Percentiles rank a stretch among this genome's conserved stretches.
phyloP scores from a whole-genome alignment of 148 eudicot genomes.

The Nyssa sinensis region DNA sequence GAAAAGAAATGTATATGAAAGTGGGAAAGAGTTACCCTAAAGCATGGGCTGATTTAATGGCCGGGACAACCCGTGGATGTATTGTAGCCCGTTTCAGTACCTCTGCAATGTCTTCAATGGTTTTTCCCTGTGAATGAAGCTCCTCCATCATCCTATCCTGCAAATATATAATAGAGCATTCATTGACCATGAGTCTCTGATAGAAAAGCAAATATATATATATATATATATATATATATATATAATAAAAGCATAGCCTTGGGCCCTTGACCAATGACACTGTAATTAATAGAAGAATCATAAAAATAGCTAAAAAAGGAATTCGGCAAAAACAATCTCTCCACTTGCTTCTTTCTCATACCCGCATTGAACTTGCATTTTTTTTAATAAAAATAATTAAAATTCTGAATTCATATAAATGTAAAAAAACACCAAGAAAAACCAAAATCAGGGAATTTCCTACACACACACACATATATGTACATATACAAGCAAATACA shows the following conservation, averaged over 20 bases:
- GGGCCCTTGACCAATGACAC: no score
- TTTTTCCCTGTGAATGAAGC: constrained; percentile 68
- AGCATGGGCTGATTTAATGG: constrained; percentile 73
- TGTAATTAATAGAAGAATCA: no score
- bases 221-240: neutral
- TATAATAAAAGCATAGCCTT: neutral
- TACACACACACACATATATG: neutral
- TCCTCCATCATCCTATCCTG: constrained; percentile 84
- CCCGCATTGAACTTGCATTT: no score
- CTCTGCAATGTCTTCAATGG: constrained; percentile 47
- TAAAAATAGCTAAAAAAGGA: neutral
- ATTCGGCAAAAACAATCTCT: no score
- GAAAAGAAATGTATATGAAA: neutral
- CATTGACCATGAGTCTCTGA: neutral
- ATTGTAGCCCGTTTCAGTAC: constrained; percentile 57
- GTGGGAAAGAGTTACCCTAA: constrained; percentile 49
- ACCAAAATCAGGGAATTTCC: neutral
- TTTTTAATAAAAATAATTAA: no score
- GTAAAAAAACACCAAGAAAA: neutral
- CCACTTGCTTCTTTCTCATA: no score
- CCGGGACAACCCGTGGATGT: constrained; percentile 61
- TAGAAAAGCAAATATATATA: neutral
- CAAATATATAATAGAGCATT: neutral
- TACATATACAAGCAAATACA: neutral
- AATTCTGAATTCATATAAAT: no score